A percentile compares a stretch with the other conserved stretches of the same genome.
Conservation (phyloP, 768 basidiomycete genomes). For the Suillus discolor region DNA sequence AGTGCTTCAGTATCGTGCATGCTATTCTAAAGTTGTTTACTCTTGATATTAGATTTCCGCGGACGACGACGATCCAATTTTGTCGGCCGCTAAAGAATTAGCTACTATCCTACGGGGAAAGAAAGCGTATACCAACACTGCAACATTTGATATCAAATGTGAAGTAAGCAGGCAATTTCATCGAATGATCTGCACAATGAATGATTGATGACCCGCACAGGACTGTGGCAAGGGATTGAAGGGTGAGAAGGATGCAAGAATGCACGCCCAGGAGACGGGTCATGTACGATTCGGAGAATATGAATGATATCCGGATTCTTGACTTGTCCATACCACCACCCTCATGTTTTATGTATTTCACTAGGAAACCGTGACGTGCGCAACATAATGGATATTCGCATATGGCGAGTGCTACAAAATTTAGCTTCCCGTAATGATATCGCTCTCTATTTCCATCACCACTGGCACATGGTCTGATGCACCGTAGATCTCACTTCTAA, state of each 20-base stretch:
- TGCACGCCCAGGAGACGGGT: conserved; percentile 86
- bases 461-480: conserved; percentile 88
- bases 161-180: conserved; percentile 51
- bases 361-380: neutral
- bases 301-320: conserved; percentile 32
- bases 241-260: conserved; percentile 91
- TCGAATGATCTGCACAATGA: conserved; percentile 9
- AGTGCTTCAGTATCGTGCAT: conserved; percentile 21
- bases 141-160: conserved; percentile 89
- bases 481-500: conserved; percentile 82
- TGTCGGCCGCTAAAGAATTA: conserved; percentile 69
- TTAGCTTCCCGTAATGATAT: conserved; percentile 28
- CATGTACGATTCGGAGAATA: conserved; percentile 87
- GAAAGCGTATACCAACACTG: conserved; percentile 88
- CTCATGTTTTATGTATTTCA: neutral
- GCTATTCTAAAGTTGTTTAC: neutral
- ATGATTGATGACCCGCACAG: conserved; percentile 36
- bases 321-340: neutral
- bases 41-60: conserved; percentile 21
- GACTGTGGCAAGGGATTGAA: conserved; percentile 84
- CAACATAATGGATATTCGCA: neutral
- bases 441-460: conserved; percentile 69
- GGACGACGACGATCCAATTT: conserved; percentile 52
- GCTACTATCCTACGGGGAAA: conserved; percentile 71
- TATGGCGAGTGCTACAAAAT: neutral